phyloP scores from a whole-genome alignment of 2,329 filamentous ascomycete genomes.

The Colletotrichum sp. region DNA sequence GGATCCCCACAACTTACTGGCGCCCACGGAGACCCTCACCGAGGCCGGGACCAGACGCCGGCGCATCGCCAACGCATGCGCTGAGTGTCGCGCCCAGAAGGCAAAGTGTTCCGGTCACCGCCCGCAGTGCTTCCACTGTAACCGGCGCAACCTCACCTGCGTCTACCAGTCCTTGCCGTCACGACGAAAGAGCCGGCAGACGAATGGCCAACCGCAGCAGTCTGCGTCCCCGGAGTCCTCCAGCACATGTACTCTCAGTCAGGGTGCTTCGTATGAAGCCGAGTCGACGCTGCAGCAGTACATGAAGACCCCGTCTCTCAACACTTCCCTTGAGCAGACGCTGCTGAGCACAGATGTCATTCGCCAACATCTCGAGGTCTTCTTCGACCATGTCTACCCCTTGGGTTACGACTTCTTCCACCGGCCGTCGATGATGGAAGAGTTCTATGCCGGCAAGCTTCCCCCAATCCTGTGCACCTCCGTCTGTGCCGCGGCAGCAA shows the following conservation, averaged over 20 bases:
- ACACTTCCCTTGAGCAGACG: not conserved
- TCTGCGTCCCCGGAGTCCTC: not conserved
- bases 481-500: not conserved
- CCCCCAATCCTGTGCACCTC: not conserved
- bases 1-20: not conserved
- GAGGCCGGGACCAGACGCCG: conserved; percentile 32
- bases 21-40: conserved; percentile 21
- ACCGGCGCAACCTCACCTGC: not conserved
- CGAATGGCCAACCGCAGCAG: not conserved
- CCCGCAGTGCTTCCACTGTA: conserved; percentile 8
- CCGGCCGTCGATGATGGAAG: conserved; percentile 8
- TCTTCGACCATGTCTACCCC: conserved; percentile 11
- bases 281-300: not conserved
- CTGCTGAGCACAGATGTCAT: conserved; percentile 8
- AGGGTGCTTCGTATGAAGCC: not conserved
- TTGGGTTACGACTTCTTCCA: conserved; percentile 7
- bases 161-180: not conserved
- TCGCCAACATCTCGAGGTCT: conserved; percentile 3
- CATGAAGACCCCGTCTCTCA: not conserved
- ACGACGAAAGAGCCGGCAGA: not conserved
- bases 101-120: conserved; percentile 37
- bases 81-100: conserved; percentile 37
- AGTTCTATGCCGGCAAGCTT: not conserved
- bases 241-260: not conserved
- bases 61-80: conserved; percentile 31